Conservation (phyloP, 192 early-diverging fungal genomes). For the Coemansia sp. region DNA sequence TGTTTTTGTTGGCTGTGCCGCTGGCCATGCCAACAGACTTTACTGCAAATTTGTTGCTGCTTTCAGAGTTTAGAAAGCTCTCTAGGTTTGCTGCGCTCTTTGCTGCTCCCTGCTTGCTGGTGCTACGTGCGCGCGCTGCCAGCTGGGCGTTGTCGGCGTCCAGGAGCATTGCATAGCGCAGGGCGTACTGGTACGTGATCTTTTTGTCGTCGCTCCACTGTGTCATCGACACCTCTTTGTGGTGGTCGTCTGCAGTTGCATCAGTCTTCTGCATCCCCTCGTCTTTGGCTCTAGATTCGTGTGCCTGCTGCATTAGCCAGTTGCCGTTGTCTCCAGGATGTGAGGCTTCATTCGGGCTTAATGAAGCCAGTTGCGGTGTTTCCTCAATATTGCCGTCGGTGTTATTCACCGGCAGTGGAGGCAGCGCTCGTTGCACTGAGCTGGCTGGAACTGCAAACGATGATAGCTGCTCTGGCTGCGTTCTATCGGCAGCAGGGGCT, state of each 20-base stretch:
- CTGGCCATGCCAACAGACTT: slow-evolving; percentile 44
- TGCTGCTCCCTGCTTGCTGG: not conserved
- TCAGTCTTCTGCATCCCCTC: not conserved
- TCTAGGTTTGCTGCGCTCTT: slow-evolving; percentile 1
- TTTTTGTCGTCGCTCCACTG: slow-evolving; percentile 16
- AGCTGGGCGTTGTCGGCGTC: slow-evolving; percentile 49
- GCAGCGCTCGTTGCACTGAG: not conserved
- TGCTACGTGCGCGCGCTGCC: slow-evolving; percentile 33
- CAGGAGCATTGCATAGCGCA: slow-evolving; percentile 52
- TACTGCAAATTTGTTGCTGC: slow-evolving; percentile 19
- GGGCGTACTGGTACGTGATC: slow-evolving; percentile 54
- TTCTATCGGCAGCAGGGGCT: not conserved
- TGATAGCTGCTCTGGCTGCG: not conserved
- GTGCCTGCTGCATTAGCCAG: not conserved
- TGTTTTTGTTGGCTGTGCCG: slow-evolving; percentile 41
- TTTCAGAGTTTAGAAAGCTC: not conserved
- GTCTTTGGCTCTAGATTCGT: not conserved
- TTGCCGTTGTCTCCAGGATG: too few species aligned
- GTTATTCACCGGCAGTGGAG: not conserved
- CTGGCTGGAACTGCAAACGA: not conserved
- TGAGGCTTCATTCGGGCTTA: slow-evolving; percentile 7
- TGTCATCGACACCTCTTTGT: not conserved
- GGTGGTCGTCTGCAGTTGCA: not conserved
- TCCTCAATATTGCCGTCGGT: not conserved
- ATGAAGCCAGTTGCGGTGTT: slow-evolving; percentile 3